Evolutionary conservation across 2,329 filamentous ascomycete species (phyloP).

Genomic region (Aquanectria penicillioides): DNA sequence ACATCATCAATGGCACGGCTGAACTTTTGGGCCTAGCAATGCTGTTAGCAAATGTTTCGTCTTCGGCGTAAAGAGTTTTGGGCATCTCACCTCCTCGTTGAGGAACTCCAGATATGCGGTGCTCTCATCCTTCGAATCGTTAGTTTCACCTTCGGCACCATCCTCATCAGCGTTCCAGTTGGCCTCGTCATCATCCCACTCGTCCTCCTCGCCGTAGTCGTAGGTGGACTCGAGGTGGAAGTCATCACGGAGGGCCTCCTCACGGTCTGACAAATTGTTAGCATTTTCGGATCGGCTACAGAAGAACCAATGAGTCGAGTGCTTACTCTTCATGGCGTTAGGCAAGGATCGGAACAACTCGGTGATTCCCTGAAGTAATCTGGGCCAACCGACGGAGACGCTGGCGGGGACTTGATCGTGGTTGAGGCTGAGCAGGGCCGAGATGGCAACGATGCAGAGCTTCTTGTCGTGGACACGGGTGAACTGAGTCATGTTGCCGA

Average conservation of each 20-base stretch:
- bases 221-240: slow-evolving; percentile 75
- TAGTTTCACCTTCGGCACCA: slow-evolving; percentile 70
- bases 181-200: slow-evolving; percentile 83
- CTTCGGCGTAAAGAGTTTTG: background rate
- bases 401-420: slow-evolving; percentile 88
- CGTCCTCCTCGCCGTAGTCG: slow-evolving; percentile 78
- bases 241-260: slow-evolving; percentile 91
- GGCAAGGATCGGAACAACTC: slow-evolving; percentile 92
- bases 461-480: slow-evolving; percentile 98
- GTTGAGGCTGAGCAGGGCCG: slow-evolving; percentile 81
- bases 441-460: slow-evolving; percentile 93
- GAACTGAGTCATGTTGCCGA: slow-evolving; percentile 94
- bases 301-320: no score
- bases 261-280: slow-evolving; percentile 72
- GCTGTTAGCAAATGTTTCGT: slow-evolving; percentile 33
- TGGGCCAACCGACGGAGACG: slow-evolving; percentile 94
- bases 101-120: slow-evolving; percentile 95
- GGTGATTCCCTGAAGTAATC: slow-evolving; percentile 87
- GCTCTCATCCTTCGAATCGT: slow-evolving; percentile 86
- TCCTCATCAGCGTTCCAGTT: slow-evolving; percentile 83
- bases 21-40: slow-evolving; percentile 81
- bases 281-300: no score
- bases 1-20: slow-evolving; percentile 73
- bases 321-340: slow-evolving; percentile 82
- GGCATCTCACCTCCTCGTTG: slow-evolving; percentile 78